Percentiles rank a stretch among this genome's conserved stretches.
These are phyloP conservation scores for Mycosarcoma maydis DNA, from an alignment of 1,284 basidiomycete genomes.

Conservation along the genomic window DNA sequence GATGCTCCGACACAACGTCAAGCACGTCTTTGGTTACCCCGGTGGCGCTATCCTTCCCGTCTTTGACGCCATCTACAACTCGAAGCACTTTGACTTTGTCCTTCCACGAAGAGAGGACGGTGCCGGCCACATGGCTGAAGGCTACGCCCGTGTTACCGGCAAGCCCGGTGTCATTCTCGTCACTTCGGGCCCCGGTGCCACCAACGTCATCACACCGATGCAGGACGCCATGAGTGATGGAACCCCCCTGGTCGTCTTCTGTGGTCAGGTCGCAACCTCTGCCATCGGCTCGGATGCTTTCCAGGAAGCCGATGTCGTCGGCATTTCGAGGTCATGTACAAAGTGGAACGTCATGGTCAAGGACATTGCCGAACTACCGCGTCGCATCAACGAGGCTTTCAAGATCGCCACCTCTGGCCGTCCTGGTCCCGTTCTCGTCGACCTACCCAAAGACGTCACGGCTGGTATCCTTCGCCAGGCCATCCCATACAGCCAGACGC, in stretches of 20 bases:
- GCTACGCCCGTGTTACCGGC: constrained; percentile 95
- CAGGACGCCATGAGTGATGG: constrained; percentile 97
- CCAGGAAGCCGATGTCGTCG: constrained; percentile 96
- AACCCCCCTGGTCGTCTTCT: constrained; percentile 92
- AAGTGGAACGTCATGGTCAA: constrained; percentile 99
- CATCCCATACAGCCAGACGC: constrained; percentile 86
- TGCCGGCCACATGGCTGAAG: constrained; percentile 98
- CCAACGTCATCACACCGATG: constrained; percentile 97
- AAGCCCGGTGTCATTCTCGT: constrained; percentile 98
- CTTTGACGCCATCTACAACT: constrained; percentile 98
- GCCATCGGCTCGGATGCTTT: constrained; percentile 97
- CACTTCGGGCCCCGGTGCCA: constrained; percentile 96
- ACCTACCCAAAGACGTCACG: constrained; percentile 96
- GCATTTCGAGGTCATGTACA: constrained; percentile 94
- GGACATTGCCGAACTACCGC: constrained; percentile 90
- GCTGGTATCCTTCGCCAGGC: constrained; percentile 87
- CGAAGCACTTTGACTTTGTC: constrained; percentile 92
- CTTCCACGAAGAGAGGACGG: constrained; percentile 97
- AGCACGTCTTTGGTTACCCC: constrained; percentile 97
- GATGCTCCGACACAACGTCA: constrained; percentile 96
- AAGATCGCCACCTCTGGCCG: constrained; percentile 97
- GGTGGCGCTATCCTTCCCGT: constrained; percentile 98
- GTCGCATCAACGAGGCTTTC: constrained; percentile 98
- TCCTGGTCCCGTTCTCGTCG: constrained; percentile 95
- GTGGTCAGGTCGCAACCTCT: constrained; percentile 96